A percentile compares a stretch with the other conserved stretches of the same genome.
Conservation (phyloP, 2,329 filamentous ascomycete species). For the Paracoccidioides lutzii region DNA sequence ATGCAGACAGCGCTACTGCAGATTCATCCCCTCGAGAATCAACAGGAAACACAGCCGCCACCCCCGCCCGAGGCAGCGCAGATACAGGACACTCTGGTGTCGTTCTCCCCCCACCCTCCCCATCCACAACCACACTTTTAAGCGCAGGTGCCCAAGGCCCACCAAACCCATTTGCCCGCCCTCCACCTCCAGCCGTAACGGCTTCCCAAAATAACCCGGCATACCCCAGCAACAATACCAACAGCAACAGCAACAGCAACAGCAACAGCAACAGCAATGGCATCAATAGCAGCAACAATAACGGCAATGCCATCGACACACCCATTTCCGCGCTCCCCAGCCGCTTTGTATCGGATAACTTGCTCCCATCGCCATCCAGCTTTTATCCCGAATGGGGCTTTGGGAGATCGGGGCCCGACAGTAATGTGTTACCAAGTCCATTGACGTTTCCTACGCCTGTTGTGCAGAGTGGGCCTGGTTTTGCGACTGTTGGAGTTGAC, state of each 20-base stretch:
- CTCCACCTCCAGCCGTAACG: slow-evolving; percentile 50
- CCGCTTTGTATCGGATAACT: slow-evolving; percentile 74
- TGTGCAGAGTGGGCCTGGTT: slow-evolving; percentile 28
- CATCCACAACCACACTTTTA: slow-evolving; percentile 70
- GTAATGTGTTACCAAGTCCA: slow-evolving; percentile 81
- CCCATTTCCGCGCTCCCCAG: slow-evolving; percentile 91
- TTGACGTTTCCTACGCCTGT: slow-evolving; percentile 80
- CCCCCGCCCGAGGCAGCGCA: slow-evolving; percentile 41
- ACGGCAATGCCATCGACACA: slow-evolving; percentile 45
- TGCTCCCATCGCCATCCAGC: slow-evolving; percentile 78
- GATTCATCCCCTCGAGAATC: slow-evolving; percentile 54
- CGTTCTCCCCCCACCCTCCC: slow-evolving; percentile 83
- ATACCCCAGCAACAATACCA: slow-evolving; percentile 21
- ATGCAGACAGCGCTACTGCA: slow-evolving; percentile 57
- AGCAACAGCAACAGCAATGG: slow-evolving; percentile 15
- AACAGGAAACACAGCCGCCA: slow-evolving; percentile 40
- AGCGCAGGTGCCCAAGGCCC: slow-evolving; percentile 87
- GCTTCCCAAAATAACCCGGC: slow-evolving; percentile 29
- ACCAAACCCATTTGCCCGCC: slow-evolving; percentile 88
- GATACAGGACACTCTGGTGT: slow-evolving; percentile 54
- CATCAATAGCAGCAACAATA: slow-evolving; percentile 11
- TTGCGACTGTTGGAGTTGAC: slow-evolving; percentile 12
- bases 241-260: slow-evolving; percentile 30
- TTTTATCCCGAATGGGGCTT: slow-evolving; percentile 92
- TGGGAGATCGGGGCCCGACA: slow-evolving; percentile 48